Percentiles rank a stretch among this genome's conserved stretches.
Evolutionary conservation across 1,284 basidiomycete species (phyloP).

Genomic region (Lentinus polychrous): DNA sequence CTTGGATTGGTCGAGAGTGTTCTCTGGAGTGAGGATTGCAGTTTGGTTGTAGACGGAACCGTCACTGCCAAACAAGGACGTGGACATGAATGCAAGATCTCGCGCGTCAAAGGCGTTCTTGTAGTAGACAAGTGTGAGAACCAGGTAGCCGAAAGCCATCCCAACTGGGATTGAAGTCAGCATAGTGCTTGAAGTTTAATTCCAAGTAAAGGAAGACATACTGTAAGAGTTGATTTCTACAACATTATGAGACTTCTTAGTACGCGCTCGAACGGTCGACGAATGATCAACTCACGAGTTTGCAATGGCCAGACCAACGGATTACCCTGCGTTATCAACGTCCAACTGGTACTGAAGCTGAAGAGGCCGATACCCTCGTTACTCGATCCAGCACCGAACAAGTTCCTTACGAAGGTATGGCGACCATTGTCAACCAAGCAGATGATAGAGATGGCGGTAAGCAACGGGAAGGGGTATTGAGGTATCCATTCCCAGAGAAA

Average conservation of each 20-base stretch:
- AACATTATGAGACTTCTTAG: slow-evolving; percentile 1
- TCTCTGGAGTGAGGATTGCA: slow-evolving; percentile 35
- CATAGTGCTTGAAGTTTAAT: not conserved
- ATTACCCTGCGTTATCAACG: slow-evolving; percentile 45
- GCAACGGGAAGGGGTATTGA: slow-evolving; percentile 36
- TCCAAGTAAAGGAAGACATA: slow-evolving; percentile 13
- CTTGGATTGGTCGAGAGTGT: slow-evolving; percentile 33
- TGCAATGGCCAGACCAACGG: slow-evolving; percentile 45
- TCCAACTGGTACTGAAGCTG: slow-evolving; percentile 45
- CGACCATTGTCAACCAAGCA: slow-evolving; percentile 44
- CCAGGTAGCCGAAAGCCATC: slow-evolving; percentile 41
- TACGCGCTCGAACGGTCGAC: slow-evolving; percentile 4
- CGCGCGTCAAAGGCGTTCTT: slow-evolving; percentile 40
- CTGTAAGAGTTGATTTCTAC: slow-evolving; percentile 35
- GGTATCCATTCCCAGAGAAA: slow-evolving; percentile 47
- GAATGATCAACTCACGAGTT: slow-evolving; percentile 31
- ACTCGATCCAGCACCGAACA: slow-evolving; percentile 45
- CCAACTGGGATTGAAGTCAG: slow-evolving; percentile 28
- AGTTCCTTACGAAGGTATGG: slow-evolving; percentile 37
- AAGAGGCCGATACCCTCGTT: slow-evolving; percentile 47
- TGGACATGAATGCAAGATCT: slow-evolving; percentile 43
- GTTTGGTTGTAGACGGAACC: slow-evolving; percentile 39
- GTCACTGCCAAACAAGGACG: slow-evolving; percentile 35
- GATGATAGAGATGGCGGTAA: slow-evolving; percentile 44
- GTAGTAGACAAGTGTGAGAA: slow-evolving; percentile 43